Conservation (phyloP, 1,139 yeast species). For the Torulaspora pretoriensis region DNA sequence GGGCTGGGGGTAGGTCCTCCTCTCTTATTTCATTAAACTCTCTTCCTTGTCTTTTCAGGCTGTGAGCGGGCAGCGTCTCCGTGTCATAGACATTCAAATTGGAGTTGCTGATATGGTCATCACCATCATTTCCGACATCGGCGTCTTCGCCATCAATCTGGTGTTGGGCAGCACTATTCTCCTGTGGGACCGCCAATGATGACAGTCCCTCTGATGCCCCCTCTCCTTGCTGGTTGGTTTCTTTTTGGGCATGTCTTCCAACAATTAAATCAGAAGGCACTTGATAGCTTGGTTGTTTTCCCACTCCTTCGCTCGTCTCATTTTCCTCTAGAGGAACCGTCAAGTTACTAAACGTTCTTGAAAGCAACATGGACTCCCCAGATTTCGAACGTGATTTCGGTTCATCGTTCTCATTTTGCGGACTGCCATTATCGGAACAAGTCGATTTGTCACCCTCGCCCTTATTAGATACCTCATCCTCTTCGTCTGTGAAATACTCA, state of each 20-base stretch:
- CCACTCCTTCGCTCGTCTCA: constrained; percentile 2
- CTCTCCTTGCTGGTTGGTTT: neutral
- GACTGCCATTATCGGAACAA: neutral
- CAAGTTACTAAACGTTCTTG: constrained; percentile 10
- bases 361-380: constrained; percentile 7
- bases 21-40: constrained; percentile 8
- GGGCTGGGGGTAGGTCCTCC: constrained; percentile 7
- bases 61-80: constrained; percentile 16
- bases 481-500: constrained; percentile 32
- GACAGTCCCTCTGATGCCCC: neutral
- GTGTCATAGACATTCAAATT: constrained; percentile 9
- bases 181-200: neutral
- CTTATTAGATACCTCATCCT: constrained; percentile 38
- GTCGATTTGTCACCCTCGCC: constrained; percentile 37
- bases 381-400: neutral
- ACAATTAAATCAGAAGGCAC: constrained; percentile 28
- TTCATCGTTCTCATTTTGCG: neutral
- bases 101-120: constrained; percentile 15
- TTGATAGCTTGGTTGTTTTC: constrained; percentile 25
- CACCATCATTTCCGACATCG: constrained; percentile 23
- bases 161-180: neutral
- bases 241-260: constrained; percentile 5
- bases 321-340: constrained; percentile 10
- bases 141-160: neutral
- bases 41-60: constrained; percentile 21